Base-by-base conservation (phyloP, 108 stramenopile species). In the Parietichytrium sp. region DNA sequence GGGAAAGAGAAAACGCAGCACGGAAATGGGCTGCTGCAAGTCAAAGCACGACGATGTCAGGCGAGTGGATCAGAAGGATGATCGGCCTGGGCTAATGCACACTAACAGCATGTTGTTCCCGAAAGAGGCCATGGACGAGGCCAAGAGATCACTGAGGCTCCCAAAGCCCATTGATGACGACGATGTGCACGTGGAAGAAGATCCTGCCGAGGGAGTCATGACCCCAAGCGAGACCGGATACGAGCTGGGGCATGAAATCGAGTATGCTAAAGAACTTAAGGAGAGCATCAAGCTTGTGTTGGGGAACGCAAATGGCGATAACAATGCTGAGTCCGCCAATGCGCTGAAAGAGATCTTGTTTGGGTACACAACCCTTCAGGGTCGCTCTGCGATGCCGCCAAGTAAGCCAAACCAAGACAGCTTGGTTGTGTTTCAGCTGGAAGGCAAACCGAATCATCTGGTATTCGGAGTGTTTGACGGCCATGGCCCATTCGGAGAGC, bases 401-500 rank as follows among this genome's bases (percentile, higher is more conserved):
- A 29, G 15, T 0, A 81, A 81, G 25, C 55, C 55, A 15, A 82
- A 82, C 31, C 81, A 82, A 3, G 81, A 82, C 20, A 82, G 79
- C 55, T 6, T 82, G 6, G 61, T 82, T 6, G 81, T 51, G 4
- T 47, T 77, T 47, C 31, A 29, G 10, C 20, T 29, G 15, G 45
- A 79, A n/a, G 81, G 81, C 15, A 78, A 82, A 29, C 25, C 26
- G 7, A 80, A 80, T 29, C 25, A 80, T 29, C 29, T 33, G 23
- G 26, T 77, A 6, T 82, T 82, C 33, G 82, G 80, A 7, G 48
- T 79, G 15, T 82, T 82, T 8, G 82, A 82, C 31, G 82, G 82
- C 47, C 82, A 82, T 38, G 82, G 82, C 10, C 82, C 82, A 7
- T 42, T 0, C 4, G 82, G 82, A 4, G 79, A 82, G 20, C 54